Evolutionary conservation across 495 filamentous ascomycete species (phyloP).

Genomic region (Bryoglossum gracile): DNA sequence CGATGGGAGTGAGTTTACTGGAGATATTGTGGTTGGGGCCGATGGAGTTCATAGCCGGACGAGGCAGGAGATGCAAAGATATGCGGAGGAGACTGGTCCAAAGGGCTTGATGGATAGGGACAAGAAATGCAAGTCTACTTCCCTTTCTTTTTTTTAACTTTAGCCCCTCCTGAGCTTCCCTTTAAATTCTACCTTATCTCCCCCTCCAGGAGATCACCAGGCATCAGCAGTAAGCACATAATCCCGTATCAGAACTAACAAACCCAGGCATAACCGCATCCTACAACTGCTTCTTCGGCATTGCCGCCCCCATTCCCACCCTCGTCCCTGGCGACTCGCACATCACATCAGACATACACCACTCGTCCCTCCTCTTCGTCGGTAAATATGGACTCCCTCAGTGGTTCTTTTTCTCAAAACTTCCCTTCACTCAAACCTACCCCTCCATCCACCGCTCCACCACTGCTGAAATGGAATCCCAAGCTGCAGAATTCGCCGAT

Average conservation of each 20-base stretch:
- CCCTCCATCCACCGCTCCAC: slow-evolving; percentile 27
- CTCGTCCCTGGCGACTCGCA: slow-evolving; percentile 21
- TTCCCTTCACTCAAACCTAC: slow-evolving; percentile 12
- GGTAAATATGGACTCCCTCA: slow-evolving; percentile 26
- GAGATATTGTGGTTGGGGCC: slow-evolving; percentile 40
- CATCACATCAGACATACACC: slow-evolving; percentile 23
- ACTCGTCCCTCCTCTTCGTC: slow-evolving; percentile 24
- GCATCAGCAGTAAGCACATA: too few relatives aligned
- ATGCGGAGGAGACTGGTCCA: slow-evolving; percentile 20
- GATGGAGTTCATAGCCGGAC: slow-evolving; percentile 43
- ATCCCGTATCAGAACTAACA: too few relatives aligned
- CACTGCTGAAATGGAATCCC: slow-evolving; percentile 27
- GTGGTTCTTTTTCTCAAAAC: slow-evolving; percentile 31
- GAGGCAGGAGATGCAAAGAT: slow-evolving; percentile 35
- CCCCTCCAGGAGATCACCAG: background rate
- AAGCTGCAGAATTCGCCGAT: slow-evolving; percentile 22
- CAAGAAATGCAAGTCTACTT: slow-evolving; percentile 21
- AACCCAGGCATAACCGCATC: slow-evolving; percentile 22
- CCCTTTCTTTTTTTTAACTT: too few relatives aligned
- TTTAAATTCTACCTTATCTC: background rate
- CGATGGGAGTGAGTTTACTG: slow-evolving; percentile 33
- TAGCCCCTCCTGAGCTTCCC: slow-evolving; percentile 11
- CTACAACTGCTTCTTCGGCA: slow-evolving; percentile 37
- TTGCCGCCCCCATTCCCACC: slow-evolving; percentile 16
- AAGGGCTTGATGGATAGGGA: slow-evolving; percentile 22